These are phyloP conservation scores for Panus rudis DNA, from an alignment of 768 basidiomycete species.

Conservation along the genomic window DNA sequence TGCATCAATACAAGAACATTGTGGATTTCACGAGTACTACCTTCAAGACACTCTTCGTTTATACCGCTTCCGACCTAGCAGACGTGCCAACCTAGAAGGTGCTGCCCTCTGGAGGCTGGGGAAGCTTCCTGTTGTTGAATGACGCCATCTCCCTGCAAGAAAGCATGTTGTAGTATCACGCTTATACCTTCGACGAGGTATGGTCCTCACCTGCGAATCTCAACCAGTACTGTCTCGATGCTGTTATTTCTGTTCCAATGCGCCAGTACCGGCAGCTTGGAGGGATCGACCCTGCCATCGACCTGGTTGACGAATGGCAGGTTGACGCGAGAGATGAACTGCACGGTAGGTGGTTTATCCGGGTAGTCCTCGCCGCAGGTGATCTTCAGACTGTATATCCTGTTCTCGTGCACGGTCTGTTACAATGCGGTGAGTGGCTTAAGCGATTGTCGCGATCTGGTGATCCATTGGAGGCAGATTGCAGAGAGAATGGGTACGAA, in stretches of 20 bases:
- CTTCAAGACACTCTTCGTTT: too few species aligned
- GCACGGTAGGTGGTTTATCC: conserved; percentile 69
- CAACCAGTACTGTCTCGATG: conserved; percentile 87
- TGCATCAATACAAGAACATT: too few species aligned
- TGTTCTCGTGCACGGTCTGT: conserved; percentile 96
- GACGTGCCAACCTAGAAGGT: too few species aligned
- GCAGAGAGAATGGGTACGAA: conserved; percentile 30
- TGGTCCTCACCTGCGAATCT: conserved; percentile 73
- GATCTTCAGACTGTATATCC: conserved; percentile 95
- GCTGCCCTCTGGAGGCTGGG: conserved; percentile 89
- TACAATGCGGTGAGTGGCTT: conserved; percentile 11
- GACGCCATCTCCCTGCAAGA: conserved; percentile 84
- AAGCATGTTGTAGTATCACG: too few species aligned
- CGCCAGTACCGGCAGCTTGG: conserved; percentile 63
- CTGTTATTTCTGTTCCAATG: conserved; percentile 72
- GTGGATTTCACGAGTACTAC: too few species aligned
- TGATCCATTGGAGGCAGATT: not conserved
- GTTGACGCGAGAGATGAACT: conserved; percentile 87
- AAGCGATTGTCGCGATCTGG: not conserved
- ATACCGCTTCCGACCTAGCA: too few species aligned
- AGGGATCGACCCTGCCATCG: conserved; percentile 72
- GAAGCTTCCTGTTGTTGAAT: conserved; percentile 84
- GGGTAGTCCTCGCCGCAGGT: conserved; percentile 73
- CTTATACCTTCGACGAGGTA: not conserved
- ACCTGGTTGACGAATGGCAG: conserved; percentile 80